Evolutionary conservation across 345 rosid genomes (phyloP), one percentile per base, ranked within the genome.

Genomic region (Euphorbia tirucalli): DNA sequence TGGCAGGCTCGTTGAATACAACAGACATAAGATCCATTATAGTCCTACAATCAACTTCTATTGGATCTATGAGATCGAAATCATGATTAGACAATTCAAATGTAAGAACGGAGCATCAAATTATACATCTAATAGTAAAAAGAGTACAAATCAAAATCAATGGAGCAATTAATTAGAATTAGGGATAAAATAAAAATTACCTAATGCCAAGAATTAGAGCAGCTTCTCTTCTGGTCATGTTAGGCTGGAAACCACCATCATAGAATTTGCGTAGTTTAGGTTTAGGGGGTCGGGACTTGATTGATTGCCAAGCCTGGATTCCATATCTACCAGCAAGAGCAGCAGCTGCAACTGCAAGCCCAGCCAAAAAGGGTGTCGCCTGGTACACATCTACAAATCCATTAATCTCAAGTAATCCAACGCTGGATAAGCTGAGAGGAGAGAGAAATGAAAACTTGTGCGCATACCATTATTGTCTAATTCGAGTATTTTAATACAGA

Each of bases 321-420:
- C n/a, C n/a, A n/a, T n/a, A n/a, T n/a, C 80, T 87, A 71, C 97
- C 90, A 50, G 91, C 94, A 77, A 87, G 90, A 28, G 97, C 97
- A 50, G 94, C 88, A 24, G 90, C 89, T 37, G 94, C 94, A 73
- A 91, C 86, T n/a, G 97, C 92, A 72, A 84, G 81, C 37, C 97
- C 97, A 61, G 92, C 94, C 67, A 89, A 55, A 79, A 91, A 87
- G 21, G 97, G 97, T 66, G 92, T 86, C 32, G 91, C 89, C 94
- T 89, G 85, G 66, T 64, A 58, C 4, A 64, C 68, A 64, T 64
- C 68, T 64, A 64, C 16, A 64, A 22, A 22, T 64, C 46, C 68
- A 64, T 62, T 56, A 32, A 32, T 32, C 37, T 32, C 37, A 32
- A 32, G 37, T 32, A 32, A 32, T 5, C 37, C 3, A 32, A 32